These are phyloP conservation scores for Bauhinia variegata DNA, from an alignment of 306 rosid species.

Conservation along the genomic window DNA sequence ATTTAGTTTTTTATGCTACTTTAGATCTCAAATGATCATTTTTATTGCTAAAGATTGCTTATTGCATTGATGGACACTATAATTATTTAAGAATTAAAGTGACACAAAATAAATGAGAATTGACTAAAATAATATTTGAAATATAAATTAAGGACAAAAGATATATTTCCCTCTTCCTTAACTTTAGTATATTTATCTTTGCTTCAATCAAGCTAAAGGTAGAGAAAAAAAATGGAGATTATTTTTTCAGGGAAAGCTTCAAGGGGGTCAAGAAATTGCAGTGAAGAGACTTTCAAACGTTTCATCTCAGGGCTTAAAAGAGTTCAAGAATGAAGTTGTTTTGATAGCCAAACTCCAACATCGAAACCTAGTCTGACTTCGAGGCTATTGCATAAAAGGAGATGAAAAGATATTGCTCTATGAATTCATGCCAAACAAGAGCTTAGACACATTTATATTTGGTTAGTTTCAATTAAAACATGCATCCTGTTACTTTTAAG, in stretches of 20 bases:
- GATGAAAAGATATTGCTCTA: constrained; percentile 48
- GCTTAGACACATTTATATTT: constrained; percentile 21
- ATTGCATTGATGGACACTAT: too few relatives aligned
- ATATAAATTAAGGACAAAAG: too few relatives aligned
- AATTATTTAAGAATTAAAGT: too few relatives aligned
- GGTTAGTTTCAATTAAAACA: constrained; percentile 11
- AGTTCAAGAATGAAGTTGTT: constrained; percentile 49
- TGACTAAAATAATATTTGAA: too few relatives aligned
- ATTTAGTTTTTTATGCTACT: too few relatives aligned
- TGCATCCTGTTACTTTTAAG: neutral
- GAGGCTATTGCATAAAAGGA: constrained; percentile 45
- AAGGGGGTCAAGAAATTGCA: constrained; percentile 35
- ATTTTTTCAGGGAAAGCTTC: constrained; percentile 35
- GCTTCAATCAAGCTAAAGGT: neutral
- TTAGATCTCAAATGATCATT: too few relatives aligned
- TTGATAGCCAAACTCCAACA: constrained; percentile 56
- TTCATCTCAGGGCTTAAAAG: constrained; percentile 44
- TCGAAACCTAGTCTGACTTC: constrained; percentile 46
- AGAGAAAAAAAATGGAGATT: too few relatives aligned
- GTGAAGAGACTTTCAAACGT: constrained; percentile 45
- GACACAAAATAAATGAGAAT: too few relatives aligned
- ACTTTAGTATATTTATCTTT: neutral
- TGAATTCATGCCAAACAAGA: neutral
- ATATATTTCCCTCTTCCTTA: too few relatives aligned
- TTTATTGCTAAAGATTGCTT: too few relatives aligned